Base-by-base conservation (phyloP, 352 stramenopile genomes). In the Phytophthora multivora region DNA sequence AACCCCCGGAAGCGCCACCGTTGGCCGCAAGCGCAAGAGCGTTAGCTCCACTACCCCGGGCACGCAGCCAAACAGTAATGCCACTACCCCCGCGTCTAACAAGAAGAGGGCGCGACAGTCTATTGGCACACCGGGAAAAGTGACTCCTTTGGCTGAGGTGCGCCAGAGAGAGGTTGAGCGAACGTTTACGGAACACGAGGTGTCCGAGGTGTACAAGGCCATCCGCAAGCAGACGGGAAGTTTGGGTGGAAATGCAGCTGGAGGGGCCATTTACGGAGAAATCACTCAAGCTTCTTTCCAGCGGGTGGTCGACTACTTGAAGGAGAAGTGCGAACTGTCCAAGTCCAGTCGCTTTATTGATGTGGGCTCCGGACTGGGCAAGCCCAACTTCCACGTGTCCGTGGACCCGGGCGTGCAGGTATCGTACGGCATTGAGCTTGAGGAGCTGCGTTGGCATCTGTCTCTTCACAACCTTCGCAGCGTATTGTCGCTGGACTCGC, bases 181-280 rank as follows among this genome's bases (percentile, higher is more conserved):
- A 46, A 78, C 74, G 12, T 96, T 96, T 49, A 71, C 92, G 35
- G 84, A 95, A 30, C 72, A 89, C 42, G 83, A 95, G 40, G 86
- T 96, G n/a, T 82, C 79, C 0, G 82, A 94, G 33, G 86, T 93
- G 5, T 98, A 99, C 75, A 86, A 84, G 47, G 78, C 98, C 5
- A 96, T 99, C 47, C 87, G 89, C 41, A 98, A 98, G 68, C 74
- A 97, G 42, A 99, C 96, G 0, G 96, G 97, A 11, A 90, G 84
- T 39, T 84, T 99, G 21, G 97, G 97, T 21, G 97, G 97, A 15
- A 99, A 99, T 63, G 95, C 90, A 4, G 87, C 92, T 2, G 92
- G 92, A 51, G 97, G 97, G 25, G 94, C 96, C 19, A 99, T 99
- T 65, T 99, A 99, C 70, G 97, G 97, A 15, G 97, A 99, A 75